Base-by-base conservation (phyloP, 2,329 filamentous ascomycete species). In the Bipolaris gigantea region DNA sequence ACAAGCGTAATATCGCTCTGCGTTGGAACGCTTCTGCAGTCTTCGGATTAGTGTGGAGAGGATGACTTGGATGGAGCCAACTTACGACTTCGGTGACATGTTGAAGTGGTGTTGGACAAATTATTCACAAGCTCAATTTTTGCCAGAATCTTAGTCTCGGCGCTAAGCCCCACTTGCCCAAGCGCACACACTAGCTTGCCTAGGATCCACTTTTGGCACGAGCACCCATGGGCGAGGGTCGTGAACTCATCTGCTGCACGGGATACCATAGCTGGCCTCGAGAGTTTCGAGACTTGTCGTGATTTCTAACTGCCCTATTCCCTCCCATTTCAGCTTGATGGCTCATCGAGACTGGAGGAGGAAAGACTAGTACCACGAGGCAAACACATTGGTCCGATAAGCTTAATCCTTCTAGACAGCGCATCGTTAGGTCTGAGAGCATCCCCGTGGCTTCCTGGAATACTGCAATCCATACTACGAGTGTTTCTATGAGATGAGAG, bases 1-100 rank as follows among this genome's bases (percentile, higher is more conserved):
- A 97, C 91, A 79, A 97, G 85, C 79, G 47, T 55, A 36, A 99
- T 87, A 80, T 97, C 89, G 80, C 97, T 90, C 81, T 92, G 82
- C 80, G 92, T 96, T 70, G 94, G 91, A 76, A 96, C 90, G 81
- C 87, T 87, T 82, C 92, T 96, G 77, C 75, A 77, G 40, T 48
- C 25, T 38, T 50, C 41, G 8, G 4, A 23, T 63, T 53, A 63
- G 60, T 42, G 48, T 35, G 15, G 44, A 39, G 23, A 84, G 89
- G 88, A 90, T 78, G 39, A 11, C 46, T 33, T 33, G 34, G 32
- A 42, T 35, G 27, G 33, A 40, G 50, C 13, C 8, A 81, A 88
- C 86, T 82, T 84, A 83, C 81, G 79, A 76, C 78, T 83, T 79
- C 77, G 77, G 76, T 67, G 68, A 67, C 62, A 71, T 71, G 51